Evolutionary conservation across 2,329 filamentous ascomycete genomes (phyloP), one percentile per base, ranked within the genome.

Genomic region (Penicillium brevicompactum): DNA sequence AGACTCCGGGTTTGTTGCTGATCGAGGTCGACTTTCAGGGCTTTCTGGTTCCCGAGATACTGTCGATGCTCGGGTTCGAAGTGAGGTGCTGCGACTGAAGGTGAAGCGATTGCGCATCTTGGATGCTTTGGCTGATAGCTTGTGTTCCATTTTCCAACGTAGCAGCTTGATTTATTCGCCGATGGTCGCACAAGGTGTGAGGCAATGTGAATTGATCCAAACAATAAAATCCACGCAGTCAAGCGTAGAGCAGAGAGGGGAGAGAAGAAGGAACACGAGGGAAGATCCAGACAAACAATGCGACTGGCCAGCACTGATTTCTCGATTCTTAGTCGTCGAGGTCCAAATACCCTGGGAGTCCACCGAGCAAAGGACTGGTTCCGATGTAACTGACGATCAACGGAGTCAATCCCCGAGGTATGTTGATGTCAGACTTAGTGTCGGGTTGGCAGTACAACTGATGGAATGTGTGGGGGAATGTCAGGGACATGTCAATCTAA

Each of bases 51-150:
- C 32, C 6, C 55, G 48, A 3, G 53, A 49, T 22, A 38, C 41
- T n/a, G 59, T 60, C 2, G 53, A 43, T 13, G 58, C 53, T 6
- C 61, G 53, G 30, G 47, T 46, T 48, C 57, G 55, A 4, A 30
- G 24, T 11, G 52, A 57, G 10, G 14, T 32, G 38, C 42, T 53
- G 24, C 55, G 59, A 42, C 46, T 44, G 37, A 65, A 65, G 3
- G 52, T 49, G n/a, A 65, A 55, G 38, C 62, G 62, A 9, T 56
- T 59, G 45, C 63, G 63, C 49, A 65, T 65, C 24, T 58, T 57
- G 21, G 38, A 48, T 11, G 63, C 59, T 41, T 60, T 66, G 16
- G 53, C 24, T n/a, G 63, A 66, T 27, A 61, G 56, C 21, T 58
- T 64, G 55, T 56, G 60, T 38, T 66, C 63, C 63, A 66, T 66